A percentile compares a stretch with the other conserved stretches of the same genome.
Evolutionary conservation across 495 filamentous ascomycete genomes (phyloP).

Genomic region (Penicillium canescens): DNA sequence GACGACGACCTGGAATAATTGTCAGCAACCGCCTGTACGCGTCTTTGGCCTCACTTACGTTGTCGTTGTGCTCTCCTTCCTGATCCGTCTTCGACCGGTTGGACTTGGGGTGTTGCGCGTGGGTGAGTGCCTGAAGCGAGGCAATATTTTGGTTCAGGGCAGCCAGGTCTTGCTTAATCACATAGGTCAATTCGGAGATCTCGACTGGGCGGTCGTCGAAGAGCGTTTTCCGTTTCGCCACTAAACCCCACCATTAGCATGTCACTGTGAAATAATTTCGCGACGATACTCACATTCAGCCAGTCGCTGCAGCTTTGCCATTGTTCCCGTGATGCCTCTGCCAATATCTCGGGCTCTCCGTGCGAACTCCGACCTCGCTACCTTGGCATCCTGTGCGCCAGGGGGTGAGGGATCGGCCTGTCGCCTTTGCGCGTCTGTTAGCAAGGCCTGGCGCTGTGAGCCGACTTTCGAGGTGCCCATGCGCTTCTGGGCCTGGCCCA

Average conservation of each 20-base stretch:
- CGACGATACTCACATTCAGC: constrained; percentile 66
- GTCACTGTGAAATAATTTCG: background rate
- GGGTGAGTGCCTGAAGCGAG: constrained; percentile 69
- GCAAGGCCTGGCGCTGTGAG: constrained; percentile 76
- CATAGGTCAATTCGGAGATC: constrained; percentile 92
- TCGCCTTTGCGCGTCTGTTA: constrained; percentile 69
- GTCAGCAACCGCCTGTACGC: constrained; percentile 19
- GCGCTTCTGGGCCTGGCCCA: constrained; percentile 77
- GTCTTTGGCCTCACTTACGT: constrained; percentile 48
- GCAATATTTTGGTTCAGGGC: constrained; percentile 86
- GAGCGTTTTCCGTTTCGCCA: constrained; percentile 93
- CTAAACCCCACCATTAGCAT: constrained; percentile 33
- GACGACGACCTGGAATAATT: constrained; percentile 65
- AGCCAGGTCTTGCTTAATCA: constrained; percentile 97
- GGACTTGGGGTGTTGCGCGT: constrained; percentile 69
- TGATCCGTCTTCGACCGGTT: constrained; percentile 61
- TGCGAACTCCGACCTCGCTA: constrained; percentile 77
- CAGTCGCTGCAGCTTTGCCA: constrained; percentile 89
- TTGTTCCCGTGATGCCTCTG: constrained; percentile 84
- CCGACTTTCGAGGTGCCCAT: constrained; percentile 68
- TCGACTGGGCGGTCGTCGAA: constrained; percentile 97
- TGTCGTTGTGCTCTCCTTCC: constrained; percentile 96
- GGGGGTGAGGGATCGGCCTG: constrained; percentile 65
- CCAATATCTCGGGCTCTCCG: constrained; percentile 87
- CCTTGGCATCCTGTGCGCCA: constrained; percentile 40